These are phyloP conservation scores for Diplogelasinospora grovesii DNA, from an alignment of 495 filamentous ascomycete genomes.

Conservation along the genomic window DNA sequence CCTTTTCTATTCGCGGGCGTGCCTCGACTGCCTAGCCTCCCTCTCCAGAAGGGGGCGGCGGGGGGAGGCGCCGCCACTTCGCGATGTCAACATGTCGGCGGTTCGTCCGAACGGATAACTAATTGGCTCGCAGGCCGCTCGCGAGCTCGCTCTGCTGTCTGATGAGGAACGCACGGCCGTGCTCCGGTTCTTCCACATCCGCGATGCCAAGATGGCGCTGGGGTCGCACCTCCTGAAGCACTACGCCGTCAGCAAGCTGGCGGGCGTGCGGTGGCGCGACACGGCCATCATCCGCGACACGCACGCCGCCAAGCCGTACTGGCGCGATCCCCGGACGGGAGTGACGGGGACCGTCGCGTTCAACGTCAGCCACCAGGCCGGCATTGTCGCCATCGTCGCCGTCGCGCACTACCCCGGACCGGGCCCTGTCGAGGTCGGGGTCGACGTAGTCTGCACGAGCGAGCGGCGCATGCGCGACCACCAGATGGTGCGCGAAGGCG, in stretches of 20 bases:
- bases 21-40: too few species aligned
- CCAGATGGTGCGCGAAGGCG: slow-evolving; percentile 34
- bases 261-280: slow-evolving; percentile 56
- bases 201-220: slow-evolving; percentile 62
- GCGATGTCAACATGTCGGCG: too few species aligned
- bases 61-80: too few species aligned
- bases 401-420: slow-evolving; percentile 26
- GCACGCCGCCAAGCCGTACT: slow-evolving; percentile 57
- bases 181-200: slow-evolving; percentile 51
- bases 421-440: slow-evolving; percentile 43
- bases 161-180: slow-evolving; percentile 42
- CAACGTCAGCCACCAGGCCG: slow-evolving; percentile 85
- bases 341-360: slow-evolving; percentile 56
- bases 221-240: slow-evolving; percentile 77
- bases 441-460: slow-evolving; percentile 69
- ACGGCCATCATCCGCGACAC: slow-evolving; percentile 53
- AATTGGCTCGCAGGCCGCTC: slow-evolving; percentile 44
- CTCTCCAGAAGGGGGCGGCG: too few species aligned
- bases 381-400: slow-evolving; percentile 57
- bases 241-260: slow-evolving; percentile 57
- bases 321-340: slow-evolving; percentile 21
- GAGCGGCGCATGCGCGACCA: slow-evolving; percentile 56
- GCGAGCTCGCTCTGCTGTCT: slow-evolving; percentile 52
- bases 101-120: too few species aligned
- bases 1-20: too few species aligned